A percentile compares a stretch with the other conserved stretches of the same genome.
Conservation (phyloP, 495 filamentous ascomycete species). For the Hypoxylon crocopeplum region DNA sequence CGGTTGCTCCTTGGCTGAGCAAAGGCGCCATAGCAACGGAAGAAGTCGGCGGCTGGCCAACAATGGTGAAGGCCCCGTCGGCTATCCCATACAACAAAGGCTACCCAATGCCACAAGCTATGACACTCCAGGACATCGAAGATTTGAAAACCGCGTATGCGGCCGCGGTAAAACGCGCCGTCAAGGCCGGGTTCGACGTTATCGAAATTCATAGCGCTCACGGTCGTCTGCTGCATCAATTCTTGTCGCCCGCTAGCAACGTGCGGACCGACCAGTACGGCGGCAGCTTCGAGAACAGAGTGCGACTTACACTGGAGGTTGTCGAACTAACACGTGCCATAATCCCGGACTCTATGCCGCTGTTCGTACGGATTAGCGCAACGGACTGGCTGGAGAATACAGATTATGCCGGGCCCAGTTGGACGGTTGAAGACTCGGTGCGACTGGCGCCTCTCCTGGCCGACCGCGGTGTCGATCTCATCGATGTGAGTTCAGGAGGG, state of each 20-base stretch:
- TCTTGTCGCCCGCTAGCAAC: slow-evolving; percentile 62
- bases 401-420: slow-evolving; percentile 51
- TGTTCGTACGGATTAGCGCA: slow-evolving; percentile 65
- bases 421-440: slow-evolving; percentile 63
- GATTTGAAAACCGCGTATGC: slow-evolving; percentile 62
- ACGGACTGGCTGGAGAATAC: slow-evolving; percentile 68
- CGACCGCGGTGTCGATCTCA: slow-evolving; percentile 64
- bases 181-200: slow-evolving; percentile 63
- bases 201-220: slow-evolving; percentile 56
- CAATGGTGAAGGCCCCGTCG: slow-evolving; percentile 62
- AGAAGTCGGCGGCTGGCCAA: slow-evolving; percentile 67
- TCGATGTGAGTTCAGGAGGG: slow-evolving; percentile 70
- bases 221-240: slow-evolving; percentile 63
- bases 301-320: slow-evolving; percentile 60
- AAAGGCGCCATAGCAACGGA: slow-evolving; percentile 55
- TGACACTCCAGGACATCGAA: slow-evolving; percentile 65
- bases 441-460: slow-evolving; percentile 60
- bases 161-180: slow-evolving; percentile 57
- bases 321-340: slow-evolving; percentile 58
- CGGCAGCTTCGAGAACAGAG: slow-evolving; percentile 68
- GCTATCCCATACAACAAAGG: slow-evolving; percentile 61
- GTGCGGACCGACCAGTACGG: slow-evolving; percentile 68
- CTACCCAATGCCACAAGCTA: slow-evolving; percentile 58
- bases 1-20: too few relatives aligned
- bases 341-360: slow-evolving; percentile 67